phyloP scores from a whole-genome alignment of 148 eudicot species.

The Cornus kousa region DNA sequence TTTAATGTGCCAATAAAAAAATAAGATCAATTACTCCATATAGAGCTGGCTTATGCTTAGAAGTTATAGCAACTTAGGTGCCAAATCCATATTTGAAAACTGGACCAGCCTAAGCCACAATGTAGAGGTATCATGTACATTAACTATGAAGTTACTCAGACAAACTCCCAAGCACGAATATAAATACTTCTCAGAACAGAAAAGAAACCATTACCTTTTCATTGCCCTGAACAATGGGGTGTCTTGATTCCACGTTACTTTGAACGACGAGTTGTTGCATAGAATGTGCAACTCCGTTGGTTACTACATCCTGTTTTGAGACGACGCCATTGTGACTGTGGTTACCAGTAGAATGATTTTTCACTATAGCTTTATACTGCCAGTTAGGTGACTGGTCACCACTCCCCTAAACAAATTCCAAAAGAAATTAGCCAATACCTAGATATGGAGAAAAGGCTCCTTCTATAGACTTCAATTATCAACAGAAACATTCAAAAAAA shows the following conservation, averaged over 20 bases:
- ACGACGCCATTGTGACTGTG: conserved; percentile 52
- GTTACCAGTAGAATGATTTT: conserved; percentile 51
- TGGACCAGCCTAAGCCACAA: neutral
- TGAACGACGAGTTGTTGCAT: conserved; percentile 25
- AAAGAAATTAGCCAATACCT: conserved; percentile 13
- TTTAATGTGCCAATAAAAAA: neutral
- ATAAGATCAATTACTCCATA: neutral
- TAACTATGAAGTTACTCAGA: neutral
- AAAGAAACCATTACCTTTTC: conserved; percentile 60
- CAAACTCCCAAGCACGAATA: neutral
- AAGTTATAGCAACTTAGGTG: neutral
- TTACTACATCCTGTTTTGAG: conserved; percentile 55
- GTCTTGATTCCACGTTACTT: conserved; percentile 17
- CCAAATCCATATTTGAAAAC: neutral
- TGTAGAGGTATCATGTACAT: neutral
- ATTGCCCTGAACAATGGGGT: conserved; percentile 26
- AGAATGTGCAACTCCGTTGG: conserved; percentile 55
- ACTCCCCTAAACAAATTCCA: conserved; percentile 41
- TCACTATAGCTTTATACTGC: conserved; percentile 39
- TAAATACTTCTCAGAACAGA: neutral
- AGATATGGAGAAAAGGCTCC: neutral
- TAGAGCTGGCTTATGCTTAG: neutral
- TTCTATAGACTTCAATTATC: neutral
- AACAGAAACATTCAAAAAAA: neutral
- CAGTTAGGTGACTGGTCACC: conserved; percentile 59